Evolutionary conservation across 2,329 filamentous ascomycete genomes (phyloP).

Genomic region (Ambrosiella beaveri): DNA sequence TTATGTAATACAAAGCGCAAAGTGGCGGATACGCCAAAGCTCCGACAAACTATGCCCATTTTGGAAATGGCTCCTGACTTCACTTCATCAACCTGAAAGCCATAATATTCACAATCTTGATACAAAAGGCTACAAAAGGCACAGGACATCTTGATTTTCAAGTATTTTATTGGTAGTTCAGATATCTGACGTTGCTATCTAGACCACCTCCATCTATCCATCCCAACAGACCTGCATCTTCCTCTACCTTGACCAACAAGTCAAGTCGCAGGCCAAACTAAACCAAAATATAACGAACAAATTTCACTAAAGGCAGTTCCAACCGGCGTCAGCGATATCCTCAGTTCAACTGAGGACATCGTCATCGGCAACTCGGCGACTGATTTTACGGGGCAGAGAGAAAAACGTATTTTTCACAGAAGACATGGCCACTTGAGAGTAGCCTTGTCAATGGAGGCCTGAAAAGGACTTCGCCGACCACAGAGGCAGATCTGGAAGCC

Average conservation of each 20-base stretch:
- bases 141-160: not conserved
- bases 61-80: too few species aligned
- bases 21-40: too few species aligned
- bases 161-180: not conserved
- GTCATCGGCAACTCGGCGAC: not conserved
- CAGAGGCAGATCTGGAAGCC: too few species aligned
- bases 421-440: too few species aligned
- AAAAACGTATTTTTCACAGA: not conserved
- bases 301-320: not conserved
- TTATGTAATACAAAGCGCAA: too few species aligned
- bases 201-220: not conserved
- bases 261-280: not conserved
- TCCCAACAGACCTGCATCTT: not conserved
- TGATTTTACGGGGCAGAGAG: not conserved
- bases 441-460: too few species aligned
- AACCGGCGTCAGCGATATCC: not conserved
- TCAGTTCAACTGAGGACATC: not conserved
- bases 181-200: not conserved
- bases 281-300: not conserved
- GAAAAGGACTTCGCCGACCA: too few species aligned
- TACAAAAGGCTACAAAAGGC: not conserved
- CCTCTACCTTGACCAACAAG: conserved; percentile 5
- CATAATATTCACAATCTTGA: too few species aligned
- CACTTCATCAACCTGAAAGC: too few species aligned
- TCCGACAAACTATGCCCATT: too few species aligned